phyloP scores from a whole-genome alignment of 768 basidiomycete species.

The Pleurotus pulmonarius region DNA sequence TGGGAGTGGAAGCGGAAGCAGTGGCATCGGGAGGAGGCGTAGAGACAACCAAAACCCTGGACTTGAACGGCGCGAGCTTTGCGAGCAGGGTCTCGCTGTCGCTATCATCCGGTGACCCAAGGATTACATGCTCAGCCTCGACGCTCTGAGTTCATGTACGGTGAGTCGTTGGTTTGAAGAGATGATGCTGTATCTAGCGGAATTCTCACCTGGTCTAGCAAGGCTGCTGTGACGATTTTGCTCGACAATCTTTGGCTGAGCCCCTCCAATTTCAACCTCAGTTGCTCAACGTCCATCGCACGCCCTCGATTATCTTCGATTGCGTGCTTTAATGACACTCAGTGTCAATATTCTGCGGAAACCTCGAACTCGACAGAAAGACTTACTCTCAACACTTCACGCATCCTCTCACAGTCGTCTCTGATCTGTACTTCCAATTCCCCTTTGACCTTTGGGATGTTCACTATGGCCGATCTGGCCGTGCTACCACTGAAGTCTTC shows the following conservation, averaged over 20 bases:
- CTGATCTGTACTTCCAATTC: not conserved
- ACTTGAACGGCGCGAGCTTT: not conserved
- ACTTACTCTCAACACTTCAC: too few species aligned
- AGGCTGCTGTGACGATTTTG: not conserved
- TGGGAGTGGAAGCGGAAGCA: not conserved
- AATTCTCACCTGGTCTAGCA: not conserved
- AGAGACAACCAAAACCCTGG: not conserved
- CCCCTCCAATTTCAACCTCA: not conserved
- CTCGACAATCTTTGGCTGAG: slow-evolving; percentile 2
- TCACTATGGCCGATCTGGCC: not conserved
- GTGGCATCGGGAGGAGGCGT: not conserved
- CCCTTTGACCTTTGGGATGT: not conserved
- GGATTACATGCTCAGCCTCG: slow-evolving; percentile 1
- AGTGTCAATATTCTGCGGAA: too few species aligned
- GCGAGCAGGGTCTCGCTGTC: not conserved
- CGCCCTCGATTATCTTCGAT: too few species aligned
- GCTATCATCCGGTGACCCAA: not conserved
- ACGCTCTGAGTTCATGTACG: not conserved
- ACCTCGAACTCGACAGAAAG: too few species aligned
- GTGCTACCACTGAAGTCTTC: not conserved
- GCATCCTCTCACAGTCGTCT: not conserved
- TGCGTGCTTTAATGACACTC: too few species aligned
- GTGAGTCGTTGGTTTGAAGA: not conserved
- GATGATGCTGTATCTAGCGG: too few species aligned
- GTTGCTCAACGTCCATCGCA: too few species aligned